Evolutionary conservation across 176 grass and related monocot species (phyloP).

Genomic region (Eleusine coracana): DNA sequence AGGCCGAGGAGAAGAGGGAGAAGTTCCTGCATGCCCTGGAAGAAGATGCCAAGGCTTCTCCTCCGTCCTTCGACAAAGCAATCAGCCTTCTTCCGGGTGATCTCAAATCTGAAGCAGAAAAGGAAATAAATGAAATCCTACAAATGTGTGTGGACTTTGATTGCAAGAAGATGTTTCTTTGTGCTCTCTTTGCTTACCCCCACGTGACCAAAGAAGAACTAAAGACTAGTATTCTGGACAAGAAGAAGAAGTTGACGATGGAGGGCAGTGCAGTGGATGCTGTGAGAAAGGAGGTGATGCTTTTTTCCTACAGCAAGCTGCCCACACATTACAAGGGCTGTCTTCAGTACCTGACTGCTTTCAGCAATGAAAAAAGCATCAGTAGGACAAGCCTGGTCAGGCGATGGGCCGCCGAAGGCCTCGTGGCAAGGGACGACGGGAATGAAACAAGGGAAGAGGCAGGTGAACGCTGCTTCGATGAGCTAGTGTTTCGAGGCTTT

Average conservation of each 20-base stretch:
- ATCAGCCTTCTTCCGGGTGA: neutral
- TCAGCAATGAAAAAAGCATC: neutral
- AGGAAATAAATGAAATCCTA: neutral
- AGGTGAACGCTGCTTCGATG: neutral
- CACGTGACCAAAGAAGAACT: neutral
- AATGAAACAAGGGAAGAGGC: neutral
- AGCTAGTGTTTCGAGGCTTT: neutral
- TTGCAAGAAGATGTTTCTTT: neutral
- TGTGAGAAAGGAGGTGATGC: neutral
- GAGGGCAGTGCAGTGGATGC: neutral
- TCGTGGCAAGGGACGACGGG: neutral
- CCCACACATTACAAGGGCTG: neutral
- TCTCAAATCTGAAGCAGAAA: neutral
- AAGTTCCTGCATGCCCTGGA: neutral
- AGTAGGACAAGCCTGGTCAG: slow-evolving; percentile 7
- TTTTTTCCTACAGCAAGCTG: slow-evolving; percentile 7
- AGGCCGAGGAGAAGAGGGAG: neutral
- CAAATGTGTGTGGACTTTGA: neutral
- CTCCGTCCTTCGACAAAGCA: neutral
- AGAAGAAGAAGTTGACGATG: neutral
- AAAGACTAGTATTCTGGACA: neutral
- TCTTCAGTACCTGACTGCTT: slow-evolving; percentile 16
- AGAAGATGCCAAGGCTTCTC: neutral
- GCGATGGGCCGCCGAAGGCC: neutral
- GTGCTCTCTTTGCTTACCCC: neutral